Evolutionary conservation across 768 basidiomycete genomes (phyloP).

Genomic region (Albatrellus ellisii): DNA sequence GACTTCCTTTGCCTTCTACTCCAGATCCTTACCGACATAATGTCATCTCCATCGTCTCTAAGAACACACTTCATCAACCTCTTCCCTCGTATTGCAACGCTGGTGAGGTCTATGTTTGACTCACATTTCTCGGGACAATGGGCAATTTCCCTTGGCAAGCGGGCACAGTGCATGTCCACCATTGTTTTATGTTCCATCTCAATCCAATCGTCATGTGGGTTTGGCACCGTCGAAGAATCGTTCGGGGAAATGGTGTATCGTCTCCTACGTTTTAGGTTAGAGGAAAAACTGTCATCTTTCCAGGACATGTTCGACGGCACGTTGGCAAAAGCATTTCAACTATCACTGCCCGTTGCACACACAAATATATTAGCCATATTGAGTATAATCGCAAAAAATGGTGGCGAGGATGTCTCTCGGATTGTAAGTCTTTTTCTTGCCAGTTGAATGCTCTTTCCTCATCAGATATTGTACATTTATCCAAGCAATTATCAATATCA

Average conservation of each 20-base stretch:
- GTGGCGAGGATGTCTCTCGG: conserved; percentile 4
- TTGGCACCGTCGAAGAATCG: background rate
- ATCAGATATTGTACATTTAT: background rate
- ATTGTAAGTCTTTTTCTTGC: conserved; percentile 6
- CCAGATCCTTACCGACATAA: conserved; percentile 28
- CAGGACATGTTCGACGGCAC: background rate
- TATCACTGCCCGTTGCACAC: background rate
- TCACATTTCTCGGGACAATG: conserved; percentile 29
- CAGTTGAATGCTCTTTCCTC: background rate
- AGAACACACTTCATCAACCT: conserved; percentile 40
- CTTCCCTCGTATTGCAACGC: conserved; percentile 27
- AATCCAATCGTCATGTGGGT: conserved; percentile 9
- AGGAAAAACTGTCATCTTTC: background rate
- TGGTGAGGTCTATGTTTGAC: conserved; percentile 28
- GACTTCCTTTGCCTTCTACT: conserved; percentile 34
- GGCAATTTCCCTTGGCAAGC: conserved; percentile 19
- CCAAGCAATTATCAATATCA: background rate
- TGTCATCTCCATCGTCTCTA: conserved; percentile 30
- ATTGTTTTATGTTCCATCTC: conserved; percentile 18
- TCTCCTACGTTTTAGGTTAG: conserved; percentile 7
- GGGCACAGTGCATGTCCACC: conserved; percentile 28
- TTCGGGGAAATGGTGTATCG: conserved; percentile 10
- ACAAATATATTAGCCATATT: conserved; percentile 7
- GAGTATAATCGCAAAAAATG: conserved; percentile 3
- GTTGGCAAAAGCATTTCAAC: conserved; percentile 2